A percentile compares a stretch with the other conserved stretches of the same genome.
Conservation (phyloP, 352 stramenopile genomes). For the Phytophthora syringae region DNA sequence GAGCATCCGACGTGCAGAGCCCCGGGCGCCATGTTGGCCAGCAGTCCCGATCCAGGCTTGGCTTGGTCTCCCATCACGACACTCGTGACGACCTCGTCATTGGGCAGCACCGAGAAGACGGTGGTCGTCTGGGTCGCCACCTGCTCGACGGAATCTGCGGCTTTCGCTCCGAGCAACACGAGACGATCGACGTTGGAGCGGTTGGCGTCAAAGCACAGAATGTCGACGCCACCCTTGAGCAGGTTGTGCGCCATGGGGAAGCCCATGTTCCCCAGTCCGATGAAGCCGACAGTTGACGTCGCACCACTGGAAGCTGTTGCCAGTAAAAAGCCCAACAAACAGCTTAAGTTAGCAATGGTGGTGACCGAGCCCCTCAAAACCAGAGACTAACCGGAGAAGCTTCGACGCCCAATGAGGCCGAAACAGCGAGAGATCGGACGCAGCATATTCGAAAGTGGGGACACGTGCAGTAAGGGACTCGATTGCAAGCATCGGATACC, state of each 20-base stretch:
- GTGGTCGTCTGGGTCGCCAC: conserved; percentile 44
- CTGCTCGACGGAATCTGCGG: conserved; percentile 46
- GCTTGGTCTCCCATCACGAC: conserved; percentile 45
- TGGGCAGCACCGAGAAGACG: conserved; percentile 73
- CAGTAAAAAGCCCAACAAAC: neutral
- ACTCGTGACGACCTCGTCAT: conserved; percentile 59
- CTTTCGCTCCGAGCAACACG: conserved; percentile 38
- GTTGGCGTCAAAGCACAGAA: conserved; percentile 73
- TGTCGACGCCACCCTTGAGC: conserved; percentile 63
- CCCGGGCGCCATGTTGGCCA: conserved; percentile 40
- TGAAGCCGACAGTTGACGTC: conserved; percentile 70
- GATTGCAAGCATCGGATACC: conserved; percentile 9
- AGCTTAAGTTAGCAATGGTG: neutral
- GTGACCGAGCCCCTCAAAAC: neutral
- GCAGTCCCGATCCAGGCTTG: conserved; percentile 33
- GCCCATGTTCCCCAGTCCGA: conserved; percentile 94
- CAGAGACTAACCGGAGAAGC: conserved; percentile 18
- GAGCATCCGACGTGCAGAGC: conserved; percentile 75
- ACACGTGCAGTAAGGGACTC: neutral
- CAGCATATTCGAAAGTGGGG: conserved; percentile 13
- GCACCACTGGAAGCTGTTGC: conserved; percentile 5
- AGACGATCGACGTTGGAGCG: conserved; percentile 35
- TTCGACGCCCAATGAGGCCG: conserved; percentile 4
- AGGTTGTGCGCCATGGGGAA: conserved; percentile 91
- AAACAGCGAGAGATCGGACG: neutral